These are phyloP conservation scores for Starmerella tilneyi DNA, from an alignment of 805 yeast genomes.

Conservation along the genomic window DNA sequence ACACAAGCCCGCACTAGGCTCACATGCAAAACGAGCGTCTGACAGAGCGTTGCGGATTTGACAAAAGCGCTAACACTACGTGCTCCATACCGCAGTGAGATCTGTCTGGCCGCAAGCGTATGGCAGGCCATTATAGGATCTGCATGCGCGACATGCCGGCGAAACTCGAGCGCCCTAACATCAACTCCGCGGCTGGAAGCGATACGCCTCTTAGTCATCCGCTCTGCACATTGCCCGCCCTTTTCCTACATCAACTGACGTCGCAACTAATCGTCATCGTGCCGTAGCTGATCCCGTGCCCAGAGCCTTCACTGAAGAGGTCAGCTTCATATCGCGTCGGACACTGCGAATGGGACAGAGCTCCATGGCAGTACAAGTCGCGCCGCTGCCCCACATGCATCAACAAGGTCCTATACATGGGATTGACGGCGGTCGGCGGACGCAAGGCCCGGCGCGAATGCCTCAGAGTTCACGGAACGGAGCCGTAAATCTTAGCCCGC, in stretches of 20 bases:
- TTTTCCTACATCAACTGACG: slow-evolving; percentile 4
- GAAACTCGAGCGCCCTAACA: too few relatives aligned
- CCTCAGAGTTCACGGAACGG: not conserved
- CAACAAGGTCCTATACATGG: slow-evolving; percentile 5
- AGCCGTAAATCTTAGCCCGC: not conserved
- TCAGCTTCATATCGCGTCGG: not conserved
- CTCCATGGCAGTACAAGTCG: slow-evolving; percentile 8
- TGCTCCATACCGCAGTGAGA: too few relatives aligned
- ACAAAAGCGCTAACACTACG: too few relatives aligned
- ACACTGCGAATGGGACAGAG: slow-evolving; percentile 2
- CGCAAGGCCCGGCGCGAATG: not conserved
- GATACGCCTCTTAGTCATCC: slow-evolving; percentile 4
- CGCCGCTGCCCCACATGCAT: slow-evolving; percentile 5
- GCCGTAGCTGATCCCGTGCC: slow-evolving; percentile 5
- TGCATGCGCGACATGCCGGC: too few relatives aligned
- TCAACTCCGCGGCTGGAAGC: slow-evolving; percentile 7
- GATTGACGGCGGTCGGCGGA: not conserved
- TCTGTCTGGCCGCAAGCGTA: too few relatives aligned
- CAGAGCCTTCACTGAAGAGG: not conserved
- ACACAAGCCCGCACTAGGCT: too few relatives aligned
- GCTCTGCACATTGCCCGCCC: slow-evolving; percentile 5
- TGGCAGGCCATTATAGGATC: too few relatives aligned
- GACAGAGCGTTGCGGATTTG: too few relatives aligned
- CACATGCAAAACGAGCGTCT: too few relatives aligned
- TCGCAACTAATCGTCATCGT: slow-evolving; percentile 5